Evolutionary conservation across 1,284 basidiomycete genomes (phyloP).

Genomic region (Fomitopsis schrenkii): DNA sequence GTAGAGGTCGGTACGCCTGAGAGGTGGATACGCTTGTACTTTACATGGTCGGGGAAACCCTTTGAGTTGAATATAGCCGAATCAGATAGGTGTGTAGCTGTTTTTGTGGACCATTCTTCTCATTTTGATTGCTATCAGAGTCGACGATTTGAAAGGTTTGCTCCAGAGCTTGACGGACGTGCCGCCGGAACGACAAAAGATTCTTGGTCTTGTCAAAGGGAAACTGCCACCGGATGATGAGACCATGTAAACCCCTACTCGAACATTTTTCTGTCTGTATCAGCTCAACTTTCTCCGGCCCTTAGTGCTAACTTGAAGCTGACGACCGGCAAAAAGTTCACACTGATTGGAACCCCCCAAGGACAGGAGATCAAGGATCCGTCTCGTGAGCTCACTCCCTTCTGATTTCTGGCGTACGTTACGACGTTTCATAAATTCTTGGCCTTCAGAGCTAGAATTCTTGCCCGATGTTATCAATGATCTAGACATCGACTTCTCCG

Average conservation of each 20-base stretch:
- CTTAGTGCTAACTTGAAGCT: slow-evolving; percentile 57
- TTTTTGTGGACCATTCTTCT: background rate
- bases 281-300: background rate
- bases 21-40: slow-evolving; percentile 56
- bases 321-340: slow-evolving; percentile 66
- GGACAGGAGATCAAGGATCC: slow-evolving; percentile 83
- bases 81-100: slow-evolving; percentile 54
- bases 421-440: slow-evolving; percentile 5
- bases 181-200: slow-evolving; percentile 85
- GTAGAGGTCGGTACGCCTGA: slow-evolving; percentile 10
- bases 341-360: slow-evolving; percentile 77
- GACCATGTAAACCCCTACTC: slow-evolving; percentile 47
- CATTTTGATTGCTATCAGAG: slow-evolving; percentile 32
- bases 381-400: slow-evolving; percentile 32
- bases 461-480: slow-evolving; percentile 78
- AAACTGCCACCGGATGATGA: slow-evolving; percentile 77
- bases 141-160: slow-evolving; percentile 63
- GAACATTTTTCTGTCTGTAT: no score
- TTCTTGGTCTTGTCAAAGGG: slow-evolving; percentile 82
- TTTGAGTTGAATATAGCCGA: slow-evolving; percentile 61
- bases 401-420: background rate
- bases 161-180: slow-evolving; percentile 75
- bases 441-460: slow-evolving; percentile 49
- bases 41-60: slow-evolving; percentile 61
- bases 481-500: slow-evolving; percentile 73